Percentiles rank a stretch among this genome's conserved stretches.
These are phyloP conservation scores for Sechiopsis laciniata DNA, from an alignment of 306 rosid genomes.

Conservation along the genomic window DNA sequence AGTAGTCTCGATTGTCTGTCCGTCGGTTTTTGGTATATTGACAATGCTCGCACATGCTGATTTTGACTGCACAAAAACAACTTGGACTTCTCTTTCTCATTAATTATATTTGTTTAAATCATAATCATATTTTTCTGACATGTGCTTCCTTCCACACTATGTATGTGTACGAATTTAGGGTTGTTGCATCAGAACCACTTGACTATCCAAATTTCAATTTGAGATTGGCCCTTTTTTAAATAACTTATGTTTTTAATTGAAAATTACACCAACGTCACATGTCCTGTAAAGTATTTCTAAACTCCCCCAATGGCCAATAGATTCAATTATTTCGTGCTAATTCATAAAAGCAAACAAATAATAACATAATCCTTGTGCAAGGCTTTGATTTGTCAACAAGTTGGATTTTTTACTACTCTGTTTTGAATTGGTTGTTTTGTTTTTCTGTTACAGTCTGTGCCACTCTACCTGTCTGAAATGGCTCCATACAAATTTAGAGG, in stretches of 20 bases:
- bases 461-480: constrained; percentile 28
- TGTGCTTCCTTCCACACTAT: neutral
- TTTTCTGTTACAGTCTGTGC: constrained; percentile 22
- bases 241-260: neutral
- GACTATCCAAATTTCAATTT: neutral
- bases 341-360: too few species aligned
- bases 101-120: neutral
- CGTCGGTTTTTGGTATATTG: too few species aligned
- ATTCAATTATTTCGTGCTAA: too few species aligned
- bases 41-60: too few species aligned
- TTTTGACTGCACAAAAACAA: neutral
- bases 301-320: neutral
- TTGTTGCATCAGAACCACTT: neutral
- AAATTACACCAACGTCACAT: constrained; percentile 6
- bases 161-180: neutral
- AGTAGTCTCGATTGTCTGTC: too few species aligned
- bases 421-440: neutral
- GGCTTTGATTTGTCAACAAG: neutral
- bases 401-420: neutral
- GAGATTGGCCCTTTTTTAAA: neutral
- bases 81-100: neutral
- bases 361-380: neutral
- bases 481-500: constrained; percentile 29
- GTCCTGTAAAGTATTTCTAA: constrained; percentile 15
- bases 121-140: constrained; percentile 2